Conservation (phyloP, 441 rosid species). For the Kokia cookei region DNA sequence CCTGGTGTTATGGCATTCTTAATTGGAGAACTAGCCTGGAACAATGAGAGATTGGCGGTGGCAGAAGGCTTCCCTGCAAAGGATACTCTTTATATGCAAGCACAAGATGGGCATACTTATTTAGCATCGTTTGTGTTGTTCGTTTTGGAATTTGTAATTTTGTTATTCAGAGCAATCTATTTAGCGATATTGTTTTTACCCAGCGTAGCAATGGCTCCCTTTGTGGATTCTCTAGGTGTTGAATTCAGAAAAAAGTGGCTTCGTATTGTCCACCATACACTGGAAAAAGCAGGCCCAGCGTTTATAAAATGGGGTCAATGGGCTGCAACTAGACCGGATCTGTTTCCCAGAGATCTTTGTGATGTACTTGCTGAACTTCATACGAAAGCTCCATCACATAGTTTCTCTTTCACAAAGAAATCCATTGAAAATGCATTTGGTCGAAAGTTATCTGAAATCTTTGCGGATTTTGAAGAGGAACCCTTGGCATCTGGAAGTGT, state of each 20-base stretch:
- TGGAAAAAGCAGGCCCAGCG: constrained; percentile 64
- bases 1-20: constrained; percentile 37
- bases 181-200: constrained; percentile 40
- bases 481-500: constrained; percentile 65
- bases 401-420: constrained; percentile 47
- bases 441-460: constrained; percentile 44
- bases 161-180: constrained; percentile 42
- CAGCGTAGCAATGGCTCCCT: constrained; percentile 40
- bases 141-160: constrained; percentile 30
- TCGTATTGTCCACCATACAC: constrained; percentile 36
- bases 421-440: constrained; percentile 52
- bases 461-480: constrained; percentile 46
- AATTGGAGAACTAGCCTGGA: constrained; percentile 36
- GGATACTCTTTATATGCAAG: constrained; percentile 27
- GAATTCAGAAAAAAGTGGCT: constrained; percentile 34
- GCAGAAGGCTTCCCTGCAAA: constrained; percentile 23
- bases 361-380: constrained; percentile 55
- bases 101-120: constrained; percentile 28
- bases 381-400: constrained; percentile 55
- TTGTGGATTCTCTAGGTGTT: constrained; percentile 31
- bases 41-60: constrained; percentile 22
- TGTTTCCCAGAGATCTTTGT: constrained; percentile 50
- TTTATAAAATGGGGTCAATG: constrained; percentile 69
- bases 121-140: constrained; percentile 29
- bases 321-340: constrained; percentile 59